phyloP scores from a whole-genome alignment of 495 filamentous ascomycete genomes.

The Aspergillus indologenus region DNA sequence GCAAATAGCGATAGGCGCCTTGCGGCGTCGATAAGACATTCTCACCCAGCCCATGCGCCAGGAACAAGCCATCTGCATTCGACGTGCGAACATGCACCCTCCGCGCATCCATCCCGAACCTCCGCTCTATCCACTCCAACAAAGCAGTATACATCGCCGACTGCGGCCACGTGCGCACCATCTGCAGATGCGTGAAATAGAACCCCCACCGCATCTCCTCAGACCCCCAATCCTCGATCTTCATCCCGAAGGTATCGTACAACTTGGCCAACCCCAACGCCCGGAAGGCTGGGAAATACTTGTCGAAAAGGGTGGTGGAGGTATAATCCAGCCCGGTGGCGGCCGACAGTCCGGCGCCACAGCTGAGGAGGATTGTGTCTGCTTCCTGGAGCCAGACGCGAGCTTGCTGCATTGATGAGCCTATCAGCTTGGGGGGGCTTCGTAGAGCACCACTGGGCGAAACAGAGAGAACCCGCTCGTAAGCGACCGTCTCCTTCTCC shows the following conservation, averaged over 20 bases:
- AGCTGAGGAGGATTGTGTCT: constrained; percentile 21
- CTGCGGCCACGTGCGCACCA: too few species aligned
- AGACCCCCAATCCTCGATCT: too few species aligned
- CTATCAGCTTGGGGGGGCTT: neutral
- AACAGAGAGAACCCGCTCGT: constrained; percentile 8
- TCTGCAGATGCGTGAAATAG: too few species aligned
- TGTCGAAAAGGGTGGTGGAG: constrained; percentile 19
- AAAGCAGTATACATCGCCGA: constrained; percentile 16
- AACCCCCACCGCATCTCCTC: too few species aligned
- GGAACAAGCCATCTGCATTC: constrained; percentile 26
- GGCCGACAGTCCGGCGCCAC: constrained; percentile 28
- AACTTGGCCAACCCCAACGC: too few species aligned
- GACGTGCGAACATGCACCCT: constrained; percentile 22
- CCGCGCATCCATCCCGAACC: too few species aligned
- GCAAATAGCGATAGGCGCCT: constrained; percentile 23
- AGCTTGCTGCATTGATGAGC: constrained; percentile 5
- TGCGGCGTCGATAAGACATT: constrained; percentile 22
- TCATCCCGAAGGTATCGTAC: too few species aligned
- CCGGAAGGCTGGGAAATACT: too few species aligned
- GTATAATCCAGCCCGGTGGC: constrained; percentile 29
- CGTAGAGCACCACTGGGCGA: neutral
- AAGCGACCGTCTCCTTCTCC: constrained; percentile 16
- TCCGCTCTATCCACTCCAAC: neutral
- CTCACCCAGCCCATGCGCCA: constrained; percentile 21
- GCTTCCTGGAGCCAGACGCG: constrained; percentile 20